These are phyloP conservation scores for Fistulifera pelliculosa DNA, from an alignment of 108 stramenopile species.

Conservation along the genomic window DNA sequence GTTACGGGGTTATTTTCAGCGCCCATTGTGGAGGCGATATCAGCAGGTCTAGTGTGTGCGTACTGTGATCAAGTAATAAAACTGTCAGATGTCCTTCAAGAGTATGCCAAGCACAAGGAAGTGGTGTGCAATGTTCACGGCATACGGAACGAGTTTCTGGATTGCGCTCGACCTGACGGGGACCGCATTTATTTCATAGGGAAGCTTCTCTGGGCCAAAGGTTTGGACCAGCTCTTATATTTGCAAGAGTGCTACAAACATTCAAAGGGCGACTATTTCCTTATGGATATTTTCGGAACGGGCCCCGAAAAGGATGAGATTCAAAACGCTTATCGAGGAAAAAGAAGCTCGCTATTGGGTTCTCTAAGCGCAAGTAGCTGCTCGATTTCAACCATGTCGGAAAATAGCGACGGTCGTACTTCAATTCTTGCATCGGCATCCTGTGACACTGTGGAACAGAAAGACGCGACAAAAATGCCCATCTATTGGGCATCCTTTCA, in stretches of 20 bases:
- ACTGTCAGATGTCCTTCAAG: constrained; percentile 57
- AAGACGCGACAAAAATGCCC: too few relatives aligned
- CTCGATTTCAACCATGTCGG: too few relatives aligned
- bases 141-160: constrained; percentile 77
- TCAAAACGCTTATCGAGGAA: constrained; percentile 32
- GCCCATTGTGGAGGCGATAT: not conserved
- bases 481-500: too few relatives aligned
- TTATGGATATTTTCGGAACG: constrained; percentile 65
- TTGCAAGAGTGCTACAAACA: constrained; percentile 50
- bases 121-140: constrained; percentile 92
- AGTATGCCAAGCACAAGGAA: constrained; percentile 71
- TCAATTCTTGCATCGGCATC: too few relatives aligned
- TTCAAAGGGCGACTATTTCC: constrained; percentile 47
- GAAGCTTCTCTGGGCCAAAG: constrained; percentile 93
- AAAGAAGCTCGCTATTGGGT: too few relatives aligned
- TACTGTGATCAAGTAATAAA: constrained; percentile 84
- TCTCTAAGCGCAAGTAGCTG: too few relatives aligned
- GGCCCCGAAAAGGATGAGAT: constrained; percentile 61
- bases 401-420: too few relatives aligned
- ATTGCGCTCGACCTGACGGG: constrained; percentile 4
- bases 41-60: constrained; percentile 52
- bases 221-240: constrained; percentile 79
- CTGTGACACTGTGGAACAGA: too few relatives aligned
- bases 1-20: not conserved
- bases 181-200: constrained; percentile 85